These are phyloP conservation scores for Petunia secreta DNA, from an alignment of 257 asterid species.

Conservation along the genomic window DNA sequence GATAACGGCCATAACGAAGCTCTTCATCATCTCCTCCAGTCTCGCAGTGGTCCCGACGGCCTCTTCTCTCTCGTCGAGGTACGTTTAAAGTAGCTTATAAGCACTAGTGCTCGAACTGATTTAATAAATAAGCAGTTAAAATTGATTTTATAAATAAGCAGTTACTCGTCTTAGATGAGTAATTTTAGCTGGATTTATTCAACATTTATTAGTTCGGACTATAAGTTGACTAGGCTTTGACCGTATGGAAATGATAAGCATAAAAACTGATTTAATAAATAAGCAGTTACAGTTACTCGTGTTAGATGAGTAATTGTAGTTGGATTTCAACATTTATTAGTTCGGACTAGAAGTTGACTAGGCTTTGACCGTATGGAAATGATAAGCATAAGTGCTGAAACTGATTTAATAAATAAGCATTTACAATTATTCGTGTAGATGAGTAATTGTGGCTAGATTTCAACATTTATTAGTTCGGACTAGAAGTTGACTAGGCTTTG, in stretches of 20 bases:
- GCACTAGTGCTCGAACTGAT: too few relatives aligned
- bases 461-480: slow-evolving; percentile 6
- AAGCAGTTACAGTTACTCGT: too few relatives aligned
- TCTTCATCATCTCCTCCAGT: slow-evolving; percentile 73
- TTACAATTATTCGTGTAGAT: background rate
- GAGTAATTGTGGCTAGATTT: background rate
- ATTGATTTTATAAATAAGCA: too few relatives aligned
- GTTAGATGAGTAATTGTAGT: background rate
- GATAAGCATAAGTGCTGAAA: background rate
- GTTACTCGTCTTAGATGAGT: background rate
- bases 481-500: slow-evolving; percentile 6
- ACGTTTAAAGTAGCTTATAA: background rate
- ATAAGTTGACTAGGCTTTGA: too few relatives aligned
- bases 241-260: too few relatives aligned
- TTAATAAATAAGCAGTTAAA: too few relatives aligned
- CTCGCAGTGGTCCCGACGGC: slow-evolving; percentile 83
- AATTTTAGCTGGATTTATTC: background rate
- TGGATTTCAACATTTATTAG: slow-evolving; percentile 7
- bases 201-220: background rate
- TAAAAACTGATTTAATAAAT: too few relatives aligned
- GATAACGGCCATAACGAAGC: slow-evolving; percentile 73
- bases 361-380: slow-evolving; percentile 5
- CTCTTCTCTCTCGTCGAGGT: slow-evolving; percentile 97
- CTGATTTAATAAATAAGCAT: too few relatives aligned
- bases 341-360: background rate